A percentile compares a stretch with the other conserved stretches of the same genome.
phyloP scores from a whole-genome alignment of 306 rosid genomes.

The barrel medic (Medicago truncatula) region MtrunA17r5.0-ANR NC_053045.1:9127001-9127500 shows the following conservation, averaged over 20 bases:
- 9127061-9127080: too few species aligned
- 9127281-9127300: not conserved
- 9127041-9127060: too few species aligned
- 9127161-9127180: constrained; percentile 10
- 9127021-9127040: too few species aligned
- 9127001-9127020: too few species aligned
- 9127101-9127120: too few species aligned
- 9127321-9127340: not conserved
- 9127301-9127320: not conserved
- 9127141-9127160: constrained; percentile 1
- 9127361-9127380: not conserved
- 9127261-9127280: not conserved
- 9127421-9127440: not conserved
- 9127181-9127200: constrained; percentile 11
- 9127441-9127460: constrained; percentile 11
- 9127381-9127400: constrained; percentile 17
- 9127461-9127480: constrained; percentile 12
- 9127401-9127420: not conserved
- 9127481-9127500: too few species aligned
- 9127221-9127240: not conserved
- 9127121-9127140: not conserved
- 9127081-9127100: too few species aligned
- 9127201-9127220: constrained; percentile 14
- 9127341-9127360: not conserved
- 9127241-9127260: not conserved